Evolutionary conservation across 768 basidiomycete genomes (phyloP).

Genomic region (Russula earlei): DNA sequence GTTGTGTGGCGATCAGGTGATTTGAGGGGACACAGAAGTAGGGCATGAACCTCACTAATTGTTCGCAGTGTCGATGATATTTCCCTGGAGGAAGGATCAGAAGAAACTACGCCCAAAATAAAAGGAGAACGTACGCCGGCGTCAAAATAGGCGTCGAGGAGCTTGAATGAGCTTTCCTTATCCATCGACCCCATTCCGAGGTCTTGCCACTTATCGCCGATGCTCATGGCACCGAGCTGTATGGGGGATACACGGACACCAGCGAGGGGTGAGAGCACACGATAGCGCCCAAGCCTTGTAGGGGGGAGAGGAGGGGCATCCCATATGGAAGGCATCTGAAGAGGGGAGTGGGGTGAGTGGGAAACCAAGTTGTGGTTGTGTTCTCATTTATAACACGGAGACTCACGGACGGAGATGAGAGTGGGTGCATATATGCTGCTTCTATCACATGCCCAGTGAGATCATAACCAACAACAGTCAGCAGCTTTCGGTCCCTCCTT

Average conservation of each 20-base stretch:
- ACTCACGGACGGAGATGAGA: too few relatives aligned
- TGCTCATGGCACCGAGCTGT: slow-evolving; percentile 39
- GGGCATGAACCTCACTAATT: slow-evolving; percentile 28
- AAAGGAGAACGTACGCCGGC: slow-evolving; percentile 37
- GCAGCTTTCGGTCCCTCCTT: slow-evolving; percentile 25
- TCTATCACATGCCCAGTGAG: too few relatives aligned
- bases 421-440: too few relatives aligned
- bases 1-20: not conserved
- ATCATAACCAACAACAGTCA: too few relatives aligned
- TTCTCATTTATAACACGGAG: too few relatives aligned
- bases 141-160: slow-evolving; percentile 38
- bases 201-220: slow-evolving; percentile 36
- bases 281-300: slow-evolving; percentile 28
- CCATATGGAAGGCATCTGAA: not conserved
- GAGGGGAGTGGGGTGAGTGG: too few relatives aligned
- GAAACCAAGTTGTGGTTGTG: too few relatives aligned
- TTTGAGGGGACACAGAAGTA: not conserved
- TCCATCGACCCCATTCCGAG: slow-evolving; percentile 33
- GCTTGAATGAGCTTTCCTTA: slow-evolving; percentile 34
- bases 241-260: slow-evolving; percentile 42
- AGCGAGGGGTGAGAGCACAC: slow-evolving; percentile 32
- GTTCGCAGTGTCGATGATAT: slow-evolving; percentile 43
- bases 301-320: not conserved
- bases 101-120: slow-evolving; percentile 20
- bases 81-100: slow-evolving; percentile 35